Percentiles rank a stretch among this genome's conserved stretches.
Conservation (phyloP, 23 red algal species). For the Gracilaria caudata region DNA sequence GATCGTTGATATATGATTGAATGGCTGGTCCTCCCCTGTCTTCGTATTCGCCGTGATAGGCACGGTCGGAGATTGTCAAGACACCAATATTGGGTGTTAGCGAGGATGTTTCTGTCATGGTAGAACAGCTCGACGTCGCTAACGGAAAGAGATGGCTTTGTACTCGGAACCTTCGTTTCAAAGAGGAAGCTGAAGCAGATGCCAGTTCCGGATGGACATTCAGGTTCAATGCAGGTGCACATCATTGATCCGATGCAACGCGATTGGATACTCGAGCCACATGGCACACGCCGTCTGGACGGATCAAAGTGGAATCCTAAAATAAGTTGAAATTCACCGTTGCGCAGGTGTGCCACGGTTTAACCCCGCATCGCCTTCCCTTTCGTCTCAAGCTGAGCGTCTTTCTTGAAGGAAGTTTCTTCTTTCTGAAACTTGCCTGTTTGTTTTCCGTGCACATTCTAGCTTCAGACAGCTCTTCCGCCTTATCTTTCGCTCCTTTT, state of each 20-base stretch:
- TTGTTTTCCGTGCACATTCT: neutral
- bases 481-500: neutral
- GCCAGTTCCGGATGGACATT: neutral
- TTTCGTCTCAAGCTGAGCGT: no score
- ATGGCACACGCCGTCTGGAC: neutral
- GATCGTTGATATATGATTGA: constrained; percentile 32
- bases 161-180: neutral
- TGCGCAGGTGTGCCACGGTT: neutral
- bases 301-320: neutral
- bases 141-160: neutral
- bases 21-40: constrained; percentile 77
- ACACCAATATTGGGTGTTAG: constrained; percentile 54
- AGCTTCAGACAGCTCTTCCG: neutral
- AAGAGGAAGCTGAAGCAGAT: no score
- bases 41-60: constrained; percentile 68
- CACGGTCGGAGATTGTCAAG: constrained; percentile 74
- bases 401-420: neutral
- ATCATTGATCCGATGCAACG: neutral
- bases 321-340: neutral
- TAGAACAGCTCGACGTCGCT: neutral
- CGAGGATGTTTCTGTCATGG: neutral
- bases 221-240: neutral
- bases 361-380: no score
- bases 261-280: neutral
- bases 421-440: neutral